Percentiles rank a stretch among this genome's conserved stretches.
These are phyloP conservation scores for Fusarium dlaminii DNA, from an alignment of 2,329 filamentous ascomycete species.

Conservation along the genomic window DNA sequence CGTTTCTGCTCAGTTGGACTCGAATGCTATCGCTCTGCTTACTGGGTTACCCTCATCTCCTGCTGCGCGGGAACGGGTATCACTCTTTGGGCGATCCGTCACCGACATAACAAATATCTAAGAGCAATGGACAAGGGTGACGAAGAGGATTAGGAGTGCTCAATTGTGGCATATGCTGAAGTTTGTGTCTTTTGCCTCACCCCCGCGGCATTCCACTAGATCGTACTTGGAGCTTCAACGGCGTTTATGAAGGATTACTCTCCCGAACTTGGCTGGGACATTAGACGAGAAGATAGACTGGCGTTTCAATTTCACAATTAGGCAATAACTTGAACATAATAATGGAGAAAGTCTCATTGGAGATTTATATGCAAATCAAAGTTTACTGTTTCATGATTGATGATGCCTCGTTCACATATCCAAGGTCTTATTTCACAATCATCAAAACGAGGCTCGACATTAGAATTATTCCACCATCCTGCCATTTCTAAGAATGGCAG, in stretches of 20 bases:
- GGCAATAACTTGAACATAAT: not conserved
- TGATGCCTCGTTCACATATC: conserved; percentile 10
- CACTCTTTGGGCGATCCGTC: conserved; percentile 75
- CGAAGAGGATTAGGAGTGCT: conserved; percentile 48
- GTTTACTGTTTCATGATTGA: conserved; percentile 9
- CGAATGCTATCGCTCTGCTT: conserved; percentile 82
- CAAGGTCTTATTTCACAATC: conserved; percentile 19
- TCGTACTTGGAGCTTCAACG: not conserved
- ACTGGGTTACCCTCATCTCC: conserved; percentile 78
- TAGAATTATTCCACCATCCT: conserved; percentile 25
- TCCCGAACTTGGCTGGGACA: not conserved
- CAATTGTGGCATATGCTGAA: not conserved
- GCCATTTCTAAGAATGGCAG: conserved; percentile 13
- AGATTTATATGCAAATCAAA: conserved; percentile 28
- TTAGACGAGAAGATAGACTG: conserved; percentile 7
- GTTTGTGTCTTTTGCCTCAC: not conserved
- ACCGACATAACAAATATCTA: conserved; percentile 58
- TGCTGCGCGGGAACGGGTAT: conserved; percentile 75
- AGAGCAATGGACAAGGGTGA: conserved; percentile 51
- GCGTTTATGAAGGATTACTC: conserved; percentile 5
- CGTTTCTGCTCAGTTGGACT: conserved; percentile 80
- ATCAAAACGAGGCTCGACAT: conserved; percentile 16
- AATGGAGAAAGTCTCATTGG: conserved; percentile 24
- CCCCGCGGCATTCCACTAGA: not conserved
- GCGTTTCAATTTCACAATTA: not conserved